Base-by-base conservation (phyloP, 768 basidiomycete species). In the Leccinum uliginosum region DNA sequence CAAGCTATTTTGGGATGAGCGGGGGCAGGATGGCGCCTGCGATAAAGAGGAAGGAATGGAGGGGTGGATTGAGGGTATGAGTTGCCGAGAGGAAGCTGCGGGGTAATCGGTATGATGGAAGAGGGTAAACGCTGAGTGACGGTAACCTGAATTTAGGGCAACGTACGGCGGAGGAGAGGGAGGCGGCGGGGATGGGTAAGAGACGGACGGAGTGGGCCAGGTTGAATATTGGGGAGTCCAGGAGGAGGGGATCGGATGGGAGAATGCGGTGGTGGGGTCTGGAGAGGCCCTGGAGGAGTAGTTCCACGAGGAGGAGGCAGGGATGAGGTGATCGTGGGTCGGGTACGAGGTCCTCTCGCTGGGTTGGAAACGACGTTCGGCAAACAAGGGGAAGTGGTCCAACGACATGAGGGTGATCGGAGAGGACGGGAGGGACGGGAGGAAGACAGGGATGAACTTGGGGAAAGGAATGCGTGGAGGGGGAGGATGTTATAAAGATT, bases 301-400 rank as follows among this genome's bases (percentile, higher is more conserved):
- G 10, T 61, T 53, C 71, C 71, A 73, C 1, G 71, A 57, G 17
- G 68, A 46, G 0, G 62, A 2, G 38, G 67, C 46, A 1, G 56
- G 58, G 14, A 71, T 40, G 54, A 68, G 55, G 52, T 55, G 49
- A 58, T 70, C 67, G 30, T 65, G 67, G n/a, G 56, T 1, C 2
- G 61, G 46, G 60, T 65, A 69, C 0, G 69, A 59, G 4, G 53
- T 11, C 53, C 71, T 59, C 23, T 71, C 69, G 53, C 53, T 51
- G 58, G 51, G 63, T 44, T 72, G 69, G 27, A 71, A 71, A 56
- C 70, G 70, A 59, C 72, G 64, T 9, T 72, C 70, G 8, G 66
- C 6, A 45, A 71, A 70, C n/a, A 71, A 40, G 50, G 70, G 54
- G 21, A 72, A 70, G 26, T 71, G 70, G 71, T 71, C 70, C 62